Conservation (phyloP, 441 rosid species). For the Arabidopsis hybrid region DNA sequence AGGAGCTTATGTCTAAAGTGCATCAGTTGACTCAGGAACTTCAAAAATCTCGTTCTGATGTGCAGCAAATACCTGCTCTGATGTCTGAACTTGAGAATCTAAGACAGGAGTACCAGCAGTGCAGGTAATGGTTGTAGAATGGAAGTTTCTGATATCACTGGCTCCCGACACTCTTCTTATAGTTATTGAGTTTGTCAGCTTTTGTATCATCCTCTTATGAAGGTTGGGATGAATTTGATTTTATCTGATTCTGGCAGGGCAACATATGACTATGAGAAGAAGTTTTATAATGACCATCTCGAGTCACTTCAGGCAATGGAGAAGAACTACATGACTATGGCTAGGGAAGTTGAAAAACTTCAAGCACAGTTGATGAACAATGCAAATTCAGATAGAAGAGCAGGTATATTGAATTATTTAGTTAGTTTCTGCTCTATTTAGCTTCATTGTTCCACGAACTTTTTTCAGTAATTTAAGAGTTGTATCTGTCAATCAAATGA, state of each 20-base stretch:
- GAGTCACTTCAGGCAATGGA: slow-evolving; percentile 96
- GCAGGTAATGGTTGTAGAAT: slow-evolving; percentile 61
- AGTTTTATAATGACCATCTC: slow-evolving; percentile 87
- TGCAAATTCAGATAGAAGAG: slow-evolving; percentile 62
- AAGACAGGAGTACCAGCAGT: slow-evolving; percentile 90
- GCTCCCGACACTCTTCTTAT: background rate
- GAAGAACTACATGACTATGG: slow-evolving; percentile 84
- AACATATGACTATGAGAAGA: slow-evolving; percentile 88
- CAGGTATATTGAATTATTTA: slow-evolving; percentile 48
- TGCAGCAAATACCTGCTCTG: slow-evolving; percentile 78
- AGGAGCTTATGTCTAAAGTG: slow-evolving; percentile 78
- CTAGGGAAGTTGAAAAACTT: slow-evolving; percentile 92
- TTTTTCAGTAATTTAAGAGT: slow-evolving; percentile 7
- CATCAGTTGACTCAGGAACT: slow-evolving; percentile 83
- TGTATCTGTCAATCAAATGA: slow-evolving; percentile 44
- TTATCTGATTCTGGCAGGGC: slow-evolving; percentile 59
- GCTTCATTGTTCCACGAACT: background rate
- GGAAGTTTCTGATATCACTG: slow-evolving; percentile 1
- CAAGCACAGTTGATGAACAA: slow-evolving; percentile 70
- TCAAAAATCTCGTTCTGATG: slow-evolving; percentile 76
- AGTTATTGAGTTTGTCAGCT: slow-evolving; percentile 13
- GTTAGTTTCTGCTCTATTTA: background rate
- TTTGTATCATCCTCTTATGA: background rate
- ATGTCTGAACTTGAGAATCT: slow-evolving; percentile 83
- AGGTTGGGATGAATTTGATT: slow-evolving; percentile 23